Base-by-base conservation (phyloP, 2,329 filamentous ascomycete genomes). In the Cercospora janseana region DNA sequence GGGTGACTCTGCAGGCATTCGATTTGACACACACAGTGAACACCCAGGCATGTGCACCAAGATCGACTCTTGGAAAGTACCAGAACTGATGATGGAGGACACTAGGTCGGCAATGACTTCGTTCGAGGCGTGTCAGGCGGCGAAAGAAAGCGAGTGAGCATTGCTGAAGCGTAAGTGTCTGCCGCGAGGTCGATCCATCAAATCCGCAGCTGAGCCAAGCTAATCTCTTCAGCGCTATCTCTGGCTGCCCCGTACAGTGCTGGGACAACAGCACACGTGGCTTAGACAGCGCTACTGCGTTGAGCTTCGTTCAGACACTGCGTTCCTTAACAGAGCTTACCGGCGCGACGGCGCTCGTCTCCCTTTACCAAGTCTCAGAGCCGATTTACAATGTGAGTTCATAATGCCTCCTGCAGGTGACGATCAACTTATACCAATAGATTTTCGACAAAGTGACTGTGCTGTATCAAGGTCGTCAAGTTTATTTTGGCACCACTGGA, bases 401-500 rank as follows among this genome's bases (percentile, higher is more conserved):
- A 34, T n/a, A 34, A 5, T 10, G 13, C 13, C 20, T 16, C 13
- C 31, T 34, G 6, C 13, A 34, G 31, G 31, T 2, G 10, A 12
- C 31, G 20, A 34, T 34, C 31, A 18, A 6, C 31, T 16, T 18
- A 34, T 8, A 7, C 8, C 13, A 34, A 7, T 18, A 34, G 13
- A 18, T 34, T 3, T 91, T 92, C 59, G 86, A 92, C 70, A 90
- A 89, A 64, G 81, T 80, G 0, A 76, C 82, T 0, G 83, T 92
- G 0, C 72, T 91, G 0, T 89, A 91, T 61, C 83, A 90, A 63
- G 88, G 87, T 1, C 78, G 83, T 0, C 80, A 91, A 62, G 90
- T 91, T 54, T 92, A 82, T 70, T 90, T 84, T 56, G 88, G 87
- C 0, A 78, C 79, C 0, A 79, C 81, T 0, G 64, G 60, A 4